phyloP scores from a whole-genome alignment of 2,329 filamentous ascomycete genomes.

The Raffaelea arxii region DNA sequence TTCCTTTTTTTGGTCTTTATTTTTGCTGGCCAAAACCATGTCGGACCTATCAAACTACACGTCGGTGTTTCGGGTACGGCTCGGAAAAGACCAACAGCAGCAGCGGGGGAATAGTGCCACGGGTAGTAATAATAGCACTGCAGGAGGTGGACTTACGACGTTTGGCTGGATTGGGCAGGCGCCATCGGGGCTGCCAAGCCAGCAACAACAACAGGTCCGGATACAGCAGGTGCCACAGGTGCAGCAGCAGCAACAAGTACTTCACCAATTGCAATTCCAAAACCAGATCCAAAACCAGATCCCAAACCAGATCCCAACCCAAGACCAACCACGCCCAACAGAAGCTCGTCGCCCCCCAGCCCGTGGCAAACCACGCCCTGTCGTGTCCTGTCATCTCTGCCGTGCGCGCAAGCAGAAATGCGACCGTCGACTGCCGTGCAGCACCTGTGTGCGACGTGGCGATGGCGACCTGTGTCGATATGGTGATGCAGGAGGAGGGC shows the following conservation, averaged over 20 bases:
- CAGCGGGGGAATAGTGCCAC: neutral
- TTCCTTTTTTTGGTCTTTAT: neutral
- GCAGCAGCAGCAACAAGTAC: no score
- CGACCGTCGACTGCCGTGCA: conserved; percentile 29
- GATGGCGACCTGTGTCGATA: conserved; percentile 24
- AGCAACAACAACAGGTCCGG: neutral
- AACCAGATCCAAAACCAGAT: no score
- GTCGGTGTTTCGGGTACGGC: conserved; percentile 13
- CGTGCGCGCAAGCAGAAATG: conserved; percentile 33
- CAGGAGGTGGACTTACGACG: neutral
- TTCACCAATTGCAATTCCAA: no score
- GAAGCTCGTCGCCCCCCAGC: conserved; percentile 1
- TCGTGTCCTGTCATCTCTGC: conserved; percentile 31
- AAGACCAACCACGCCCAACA: no score
- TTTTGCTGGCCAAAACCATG: conserved; percentile 1
- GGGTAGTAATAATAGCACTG: neutral
- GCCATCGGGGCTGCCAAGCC: no score
- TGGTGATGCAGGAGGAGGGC: conserved; percentile 8
- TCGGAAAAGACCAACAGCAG: neutral
- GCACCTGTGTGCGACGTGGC: conserved; percentile 28
- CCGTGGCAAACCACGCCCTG: conserved; percentile 17
- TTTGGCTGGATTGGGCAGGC: neutral
- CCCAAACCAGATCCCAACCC: no score
- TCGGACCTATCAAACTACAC: conserved; percentile 8
- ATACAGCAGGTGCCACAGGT: neutral